Percentiles rank a stretch among this genome's conserved stretches.
phyloP scores from a whole-genome alignment of 1,139 yeast species.

The Pichia sp. region DNA sequence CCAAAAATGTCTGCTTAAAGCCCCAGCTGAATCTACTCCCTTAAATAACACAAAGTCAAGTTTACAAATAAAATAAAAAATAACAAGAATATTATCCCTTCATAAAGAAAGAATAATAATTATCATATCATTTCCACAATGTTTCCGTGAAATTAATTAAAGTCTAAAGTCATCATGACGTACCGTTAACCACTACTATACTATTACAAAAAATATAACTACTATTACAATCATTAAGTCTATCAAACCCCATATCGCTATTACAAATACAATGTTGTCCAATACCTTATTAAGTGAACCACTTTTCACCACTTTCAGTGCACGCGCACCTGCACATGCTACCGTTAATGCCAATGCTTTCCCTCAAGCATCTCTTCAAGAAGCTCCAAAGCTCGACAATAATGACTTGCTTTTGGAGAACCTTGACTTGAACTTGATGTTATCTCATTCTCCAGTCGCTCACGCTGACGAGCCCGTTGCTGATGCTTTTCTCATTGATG shows the following conservation, averaged over 20 bases:
- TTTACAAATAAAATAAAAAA: background rate
- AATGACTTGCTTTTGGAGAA: conserved; percentile 6
- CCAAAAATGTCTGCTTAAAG: conserved; percentile 27
- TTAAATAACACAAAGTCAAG: background rate
- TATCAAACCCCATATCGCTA: background rate
- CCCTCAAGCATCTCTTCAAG: conserved; percentile 5
- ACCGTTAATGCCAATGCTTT: conserved; percentile 1
- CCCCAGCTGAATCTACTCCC: conserved; percentile 1
- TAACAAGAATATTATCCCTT: too few relatives aligned
- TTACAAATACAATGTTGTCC: conserved; percentile 2
- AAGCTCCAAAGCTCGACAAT: conserved; percentile 10
- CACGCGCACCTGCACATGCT: too few relatives aligned
- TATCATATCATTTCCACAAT: conserved; percentile 12
- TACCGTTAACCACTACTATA: conserved; percentile 5
- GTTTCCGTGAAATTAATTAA: conserved; percentile 16
- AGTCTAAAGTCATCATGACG: conserved; percentile 22
- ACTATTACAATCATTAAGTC: conserved; percentile 1
- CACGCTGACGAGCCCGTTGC: conserved; percentile 13
- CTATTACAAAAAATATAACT: background rate
- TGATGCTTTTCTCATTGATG: conserved; percentile 49
- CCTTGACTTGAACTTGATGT: conserved; percentile 8
- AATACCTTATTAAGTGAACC: conserved; percentile 36
- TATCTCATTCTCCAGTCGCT: background rate
- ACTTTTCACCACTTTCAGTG: conserved; percentile 34
- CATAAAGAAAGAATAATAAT: too few relatives aligned